Conservation (phyloP, 495 filamentous ascomycete species). For the Neurospora sp. region DNA sequence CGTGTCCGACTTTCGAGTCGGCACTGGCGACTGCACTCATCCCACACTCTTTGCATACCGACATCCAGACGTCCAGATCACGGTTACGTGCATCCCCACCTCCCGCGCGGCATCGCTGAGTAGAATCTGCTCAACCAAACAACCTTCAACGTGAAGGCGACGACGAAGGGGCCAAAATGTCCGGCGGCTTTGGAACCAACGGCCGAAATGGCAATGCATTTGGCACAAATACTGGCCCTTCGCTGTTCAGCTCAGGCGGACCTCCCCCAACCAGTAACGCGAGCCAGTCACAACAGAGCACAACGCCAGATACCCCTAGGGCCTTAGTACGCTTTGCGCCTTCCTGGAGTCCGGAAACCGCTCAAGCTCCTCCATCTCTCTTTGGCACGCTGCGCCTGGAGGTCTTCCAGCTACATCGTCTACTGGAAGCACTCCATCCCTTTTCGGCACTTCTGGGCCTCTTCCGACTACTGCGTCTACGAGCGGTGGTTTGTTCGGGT, state of each 20-base stretch:
- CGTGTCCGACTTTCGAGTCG: neutral
- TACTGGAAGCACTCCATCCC: neutral
- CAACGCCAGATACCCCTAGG: neutral
- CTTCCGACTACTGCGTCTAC: neutral
- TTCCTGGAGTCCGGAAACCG: neutral
- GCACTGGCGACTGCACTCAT: neutral
- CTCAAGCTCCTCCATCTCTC: neutral
- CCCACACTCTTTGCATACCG: neutral
- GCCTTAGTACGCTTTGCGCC: neutral
- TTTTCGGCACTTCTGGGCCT: neutral
- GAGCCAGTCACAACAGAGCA: neutral
- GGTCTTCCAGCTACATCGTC: too few relatives aligned
- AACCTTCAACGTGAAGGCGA: neutral
- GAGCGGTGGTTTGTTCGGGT: neutral
- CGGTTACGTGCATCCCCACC: too few relatives aligned
- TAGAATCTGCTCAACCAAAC: neutral
- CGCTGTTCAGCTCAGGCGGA: neutral
- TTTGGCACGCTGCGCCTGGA: too few relatives aligned
- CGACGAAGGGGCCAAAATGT: neutral
- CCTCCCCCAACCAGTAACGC: neutral
- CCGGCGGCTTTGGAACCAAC: neutral
- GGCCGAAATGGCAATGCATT: neutral
- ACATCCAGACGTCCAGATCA: too few relatives aligned
- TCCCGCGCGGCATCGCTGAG: neutral
- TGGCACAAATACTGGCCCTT: neutral